Evolutionary conservation across 164 flowering plant genomes (phyloP), one percentile per base, ranked within the genome.

Genomic region (Vitis rotundifolia): DNA sequence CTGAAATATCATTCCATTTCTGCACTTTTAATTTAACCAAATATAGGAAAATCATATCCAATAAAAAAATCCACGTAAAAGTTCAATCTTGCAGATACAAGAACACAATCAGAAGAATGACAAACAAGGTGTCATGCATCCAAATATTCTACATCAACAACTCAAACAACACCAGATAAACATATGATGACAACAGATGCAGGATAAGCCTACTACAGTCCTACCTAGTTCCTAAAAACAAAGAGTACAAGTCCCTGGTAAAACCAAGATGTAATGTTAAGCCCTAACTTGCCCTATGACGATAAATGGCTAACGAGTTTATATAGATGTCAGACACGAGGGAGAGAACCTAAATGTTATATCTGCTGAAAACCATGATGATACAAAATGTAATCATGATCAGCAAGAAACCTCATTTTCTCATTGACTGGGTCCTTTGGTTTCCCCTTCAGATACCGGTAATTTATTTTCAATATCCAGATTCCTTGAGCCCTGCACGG

Each of bases 401-500:
- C 78, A 75, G 71, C 71, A 51, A 48, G 80, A 71, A 47, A 74
- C 72, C 55, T 79, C 76, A 14, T 71, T 71, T 72, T 75, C 64
- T 4, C 76, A 73, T 26, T 68, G 82, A 77, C 72, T 71, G 28
- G 61, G 77, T n/a, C 69, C 80, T 62, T 66, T 76, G 7, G 80
- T 71, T 51, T 81, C 81, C 11, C 71, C 82, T 31, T 57, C 80
- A 13, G 76, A 59, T 1, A 76, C 64, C n/a, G 76, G 44, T 10
- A 66, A 44, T 28, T 48, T 78, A 49, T 63, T 73, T 47, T 78
- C 79, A 19, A 64, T 66, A 26, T 67, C 53, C 3, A 74, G 65
- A 61, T 68, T 68, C 28, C 56, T 61, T 29, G 66, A 49, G 18
- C 73, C 76, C 11, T 73, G 78, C 11, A 56, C 49, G 2, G 76